These are phyloP conservation scores for Aplosporella prunicola DNA, from an alignment of 2,329 filamentous ascomycete species.

Conservation along the genomic window DNA sequence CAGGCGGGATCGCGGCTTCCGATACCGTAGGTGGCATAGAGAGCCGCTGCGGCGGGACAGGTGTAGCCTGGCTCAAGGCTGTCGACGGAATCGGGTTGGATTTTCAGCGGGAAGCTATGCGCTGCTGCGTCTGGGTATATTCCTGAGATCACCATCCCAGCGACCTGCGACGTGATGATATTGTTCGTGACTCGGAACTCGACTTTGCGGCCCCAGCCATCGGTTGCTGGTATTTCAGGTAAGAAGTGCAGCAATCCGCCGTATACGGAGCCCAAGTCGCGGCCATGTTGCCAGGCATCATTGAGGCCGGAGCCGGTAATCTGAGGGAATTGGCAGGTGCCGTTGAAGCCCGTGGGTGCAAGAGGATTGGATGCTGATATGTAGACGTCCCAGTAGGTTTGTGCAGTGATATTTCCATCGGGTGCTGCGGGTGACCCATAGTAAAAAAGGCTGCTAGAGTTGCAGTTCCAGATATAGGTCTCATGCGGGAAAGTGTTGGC, in stretches of 20 bases:
- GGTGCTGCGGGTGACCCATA: conserved; percentile 51
- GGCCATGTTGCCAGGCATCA: conserved; percentile 67
- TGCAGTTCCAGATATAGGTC: conserved; percentile 62
- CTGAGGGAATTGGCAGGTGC: conserved; percentile 72
- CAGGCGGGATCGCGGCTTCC: conserved; percentile 44
- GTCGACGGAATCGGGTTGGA: conserved; percentile 52
- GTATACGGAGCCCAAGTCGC: conserved; percentile 70
- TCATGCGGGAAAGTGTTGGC: conserved; percentile 69
- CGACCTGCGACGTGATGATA: conserved; percentile 72
- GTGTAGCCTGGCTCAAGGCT: conserved; percentile 64
- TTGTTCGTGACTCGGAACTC: conserved; percentile 71
- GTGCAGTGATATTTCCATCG: conserved; percentile 39
- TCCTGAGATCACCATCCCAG: conserved; percentile 61
- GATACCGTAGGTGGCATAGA: conserved; percentile 38
- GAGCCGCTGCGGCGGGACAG: conserved; percentile 45
- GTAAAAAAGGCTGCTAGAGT: conserved; percentile 60
- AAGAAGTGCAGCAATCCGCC: conserved; percentile 59
- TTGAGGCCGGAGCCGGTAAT: conserved; percentile 62
- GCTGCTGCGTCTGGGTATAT: conserved; percentile 45
- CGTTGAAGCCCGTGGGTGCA: conserved; percentile 55
- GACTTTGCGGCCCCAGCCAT: conserved; percentile 41
- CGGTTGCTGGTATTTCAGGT: conserved; percentile 42
- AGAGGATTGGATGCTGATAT: conserved; percentile 58
- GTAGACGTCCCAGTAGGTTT: conserved; percentile 57
- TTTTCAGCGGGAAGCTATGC: conserved; percentile 28